Percentiles rank a stretch among this genome's conserved stretches.
These are phyloP conservation scores for Exophiala aquamarina DNA, from an alignment of 2,329 filamentous ascomycete genomes.

Conservation along the genomic window DNA sequence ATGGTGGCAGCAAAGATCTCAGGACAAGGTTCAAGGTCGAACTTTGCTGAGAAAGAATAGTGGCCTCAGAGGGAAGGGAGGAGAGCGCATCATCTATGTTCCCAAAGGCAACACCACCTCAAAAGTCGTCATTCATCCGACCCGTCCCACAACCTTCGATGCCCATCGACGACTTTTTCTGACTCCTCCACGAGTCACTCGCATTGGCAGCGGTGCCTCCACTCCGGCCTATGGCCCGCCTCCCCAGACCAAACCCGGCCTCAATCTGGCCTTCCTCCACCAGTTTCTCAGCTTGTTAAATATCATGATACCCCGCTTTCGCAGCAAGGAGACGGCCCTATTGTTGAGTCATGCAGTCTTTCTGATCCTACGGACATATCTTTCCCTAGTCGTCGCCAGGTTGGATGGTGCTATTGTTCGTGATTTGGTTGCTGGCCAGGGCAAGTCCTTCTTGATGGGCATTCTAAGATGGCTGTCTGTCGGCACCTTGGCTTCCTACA, in stretches of 20 bases:
- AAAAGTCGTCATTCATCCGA: constrained; percentile 87
- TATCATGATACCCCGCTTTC: constrained; percentile 96
- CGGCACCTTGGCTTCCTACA: constrained; percentile 90
- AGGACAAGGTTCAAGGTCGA: constrained; percentile 78
- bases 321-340: constrained; percentile 90
- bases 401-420: constrained; percentile 95
- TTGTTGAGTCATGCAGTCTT: constrained; percentile 87
- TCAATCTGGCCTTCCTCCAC: constrained; percentile 94
- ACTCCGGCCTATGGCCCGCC: constrained; percentile 68
- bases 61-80: constrained; percentile 89
- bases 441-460: constrained; percentile 82
- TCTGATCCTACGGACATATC: constrained; percentile 85
- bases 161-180: constrained; percentile 91
- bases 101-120: constrained; percentile 85
- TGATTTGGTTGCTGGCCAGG: constrained; percentile 92
- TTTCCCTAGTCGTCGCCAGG: constrained; percentile 88
- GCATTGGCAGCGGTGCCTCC: constrained; percentile 65
- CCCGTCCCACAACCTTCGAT: constrained; percentile 92
- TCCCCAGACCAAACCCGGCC: constrained; percentile 84
- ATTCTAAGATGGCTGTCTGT: constrained; percentile 94
- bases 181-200: constrained; percentile 81
- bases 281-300: constrained; percentile 95
- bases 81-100: constrained; percentile 90
- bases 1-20: constrained; percentile 71
- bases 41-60: constrained; percentile 88